Evolutionary conservation across 192 early-diverging fungal genomes (phyloP).

Genomic region (Dissophora globulifera): DNA sequence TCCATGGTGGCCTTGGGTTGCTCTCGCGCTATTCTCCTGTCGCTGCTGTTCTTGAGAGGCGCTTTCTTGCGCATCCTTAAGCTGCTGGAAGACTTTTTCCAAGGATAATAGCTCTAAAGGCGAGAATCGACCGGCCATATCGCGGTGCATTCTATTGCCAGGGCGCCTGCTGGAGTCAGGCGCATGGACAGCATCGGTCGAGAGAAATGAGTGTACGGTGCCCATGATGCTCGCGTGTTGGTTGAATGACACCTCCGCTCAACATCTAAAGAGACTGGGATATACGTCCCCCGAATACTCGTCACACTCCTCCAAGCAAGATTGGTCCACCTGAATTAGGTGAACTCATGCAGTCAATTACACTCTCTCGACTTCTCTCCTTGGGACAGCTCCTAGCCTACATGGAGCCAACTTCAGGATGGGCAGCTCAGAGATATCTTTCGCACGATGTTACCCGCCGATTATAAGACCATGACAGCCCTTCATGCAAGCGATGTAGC

Average conservation of each 20-base stretch:
- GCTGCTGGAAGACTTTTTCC: constrained; percentile 26
- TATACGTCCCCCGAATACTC: no score
- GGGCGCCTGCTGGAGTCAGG: background rate
- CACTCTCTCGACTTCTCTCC: no score
- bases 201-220: constrained; percentile 12
- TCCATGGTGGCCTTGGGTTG: constrained; percentile 1
- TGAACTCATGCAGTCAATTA: no score
- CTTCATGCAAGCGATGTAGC: constrained; percentile 4
- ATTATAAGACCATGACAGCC: constrained; percentile 33
- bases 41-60: background rate
- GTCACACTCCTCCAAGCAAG: no score
- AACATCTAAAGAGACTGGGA: no score
- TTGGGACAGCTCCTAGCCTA: background rate
- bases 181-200: background rate
- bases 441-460: constrained; percentile 23
- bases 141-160: constrained; percentile 23
- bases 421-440: constrained; percentile 19
- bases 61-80: constrained; percentile 25
- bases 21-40: background rate
- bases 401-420: constrained; percentile 23
- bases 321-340: no score
- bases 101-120: constrained; percentile 37
- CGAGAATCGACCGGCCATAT: constrained; percentile 24
- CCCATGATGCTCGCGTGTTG: constrained; percentile 8
- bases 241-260: background rate